Evolutionary conservation across 1,284 basidiomycete genomes (phyloP).

Genomic region (Cryptococcus floricola): DNA sequence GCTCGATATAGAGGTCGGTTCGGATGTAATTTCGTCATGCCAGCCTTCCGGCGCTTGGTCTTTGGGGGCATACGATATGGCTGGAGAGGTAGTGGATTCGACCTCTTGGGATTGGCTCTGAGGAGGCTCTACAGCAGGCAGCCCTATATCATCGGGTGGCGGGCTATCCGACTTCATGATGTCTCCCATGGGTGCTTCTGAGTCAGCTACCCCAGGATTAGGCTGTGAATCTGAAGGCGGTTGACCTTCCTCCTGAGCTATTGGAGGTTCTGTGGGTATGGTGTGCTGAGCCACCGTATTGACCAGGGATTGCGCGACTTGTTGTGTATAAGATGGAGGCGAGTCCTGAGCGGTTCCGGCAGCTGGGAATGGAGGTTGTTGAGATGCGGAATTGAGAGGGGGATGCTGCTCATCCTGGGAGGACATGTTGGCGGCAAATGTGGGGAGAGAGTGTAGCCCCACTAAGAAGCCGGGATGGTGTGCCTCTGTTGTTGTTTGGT

Average conservation of each 20-base stretch:
- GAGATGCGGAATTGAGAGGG: not conserved
- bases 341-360: conserved; percentile 10
- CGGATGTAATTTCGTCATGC: too few relatives aligned
- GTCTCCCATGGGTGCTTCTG: not conserved
- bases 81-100: not conserved
- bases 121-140: conserved; percentile 20
- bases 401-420: not conserved
- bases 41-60: too few relatives aligned
- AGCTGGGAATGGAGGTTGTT: conserved; percentile 15
- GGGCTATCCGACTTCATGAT: not conserved
- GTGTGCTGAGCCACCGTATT: conserved; percentile 32
- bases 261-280: conserved; percentile 21
- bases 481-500: not conserved
- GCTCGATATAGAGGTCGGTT: too few relatives aligned
- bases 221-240: conserved; percentile 6
- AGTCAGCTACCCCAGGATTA: not conserved
- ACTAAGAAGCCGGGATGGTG: too few relatives aligned
- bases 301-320: conserved; percentile 23
- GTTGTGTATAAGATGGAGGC: conserved; percentile 14
- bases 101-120: not conserved
- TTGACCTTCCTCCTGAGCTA: conserved; percentile 6
- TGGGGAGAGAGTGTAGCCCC: not conserved
- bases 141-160: conserved; percentile 13
- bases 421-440: conserved; percentile 1
- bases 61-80: not conserved